Percentiles rank a stretch among this genome's conserved stretches.
phyloP scores from a whole-genome alignment of 805 yeast species.

The Ogataea degrootiae region DNA sequence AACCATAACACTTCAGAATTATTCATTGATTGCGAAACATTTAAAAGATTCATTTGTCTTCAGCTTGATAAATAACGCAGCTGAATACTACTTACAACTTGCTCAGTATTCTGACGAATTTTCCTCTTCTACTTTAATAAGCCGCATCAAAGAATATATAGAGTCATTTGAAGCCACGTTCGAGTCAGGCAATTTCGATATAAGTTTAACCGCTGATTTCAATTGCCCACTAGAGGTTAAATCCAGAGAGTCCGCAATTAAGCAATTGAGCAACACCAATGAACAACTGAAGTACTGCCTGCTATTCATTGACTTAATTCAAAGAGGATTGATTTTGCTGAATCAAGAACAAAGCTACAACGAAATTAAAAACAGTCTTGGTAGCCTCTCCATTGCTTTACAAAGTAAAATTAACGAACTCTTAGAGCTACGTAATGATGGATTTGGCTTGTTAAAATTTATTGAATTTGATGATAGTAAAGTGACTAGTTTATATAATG shows the following conservation, averaged over 20 bases:
- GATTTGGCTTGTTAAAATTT: background rate
- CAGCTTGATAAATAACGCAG: background rate
- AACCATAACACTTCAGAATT: constrained; percentile 5
- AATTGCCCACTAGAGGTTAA: background rate
- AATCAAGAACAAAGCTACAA: background rate
- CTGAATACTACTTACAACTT: constrained; percentile 3
- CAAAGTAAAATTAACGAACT: background rate
- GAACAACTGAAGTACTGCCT: background rate
- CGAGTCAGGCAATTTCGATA: background rate
- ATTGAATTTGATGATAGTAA: background rate
- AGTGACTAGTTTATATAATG: background rate
- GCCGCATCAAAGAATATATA: background rate
- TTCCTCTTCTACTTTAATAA: background rate
- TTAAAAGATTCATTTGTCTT: constrained; percentile 5
- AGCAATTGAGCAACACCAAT: background rate
- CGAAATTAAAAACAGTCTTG: background rate
- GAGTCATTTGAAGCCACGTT: background rate
- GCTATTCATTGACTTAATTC: background rate
- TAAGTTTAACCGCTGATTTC: background rate
- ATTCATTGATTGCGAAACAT: constrained; percentile 3
- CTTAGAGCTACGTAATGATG: background rate
- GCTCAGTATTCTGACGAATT: constrained; percentile 4
- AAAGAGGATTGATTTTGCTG: background rate
- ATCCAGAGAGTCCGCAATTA: background rate
- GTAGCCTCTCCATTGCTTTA: background rate